These are phyloP conservation scores for Trichoderma virens DNA, from an alignment of 495 filamentous ascomycete species.

Conservation along the genomic window DNA sequence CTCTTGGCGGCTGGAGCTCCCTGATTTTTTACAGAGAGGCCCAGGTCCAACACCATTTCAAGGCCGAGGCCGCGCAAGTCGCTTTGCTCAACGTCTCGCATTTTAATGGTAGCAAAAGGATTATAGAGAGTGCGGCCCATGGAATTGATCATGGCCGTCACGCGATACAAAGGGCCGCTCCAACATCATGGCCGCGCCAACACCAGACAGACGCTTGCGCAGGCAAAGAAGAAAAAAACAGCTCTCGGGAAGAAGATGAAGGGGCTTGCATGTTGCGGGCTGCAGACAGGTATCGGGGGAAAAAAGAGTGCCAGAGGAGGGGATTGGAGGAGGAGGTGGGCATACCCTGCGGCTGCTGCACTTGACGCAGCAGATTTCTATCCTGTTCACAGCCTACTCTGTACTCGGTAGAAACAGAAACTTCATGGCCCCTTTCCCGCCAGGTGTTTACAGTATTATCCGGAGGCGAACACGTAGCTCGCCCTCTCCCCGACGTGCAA, in stretches of 20 bases:
- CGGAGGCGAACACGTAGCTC: constrained; percentile 5
- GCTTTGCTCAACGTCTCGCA: constrained; percentile 5
- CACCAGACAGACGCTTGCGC: neutral
- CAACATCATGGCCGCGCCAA: neutral
- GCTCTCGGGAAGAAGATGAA: neutral
- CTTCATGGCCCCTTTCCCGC: constrained; percentile 5
- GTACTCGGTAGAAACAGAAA: neutral
- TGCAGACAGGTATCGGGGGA: neutral
- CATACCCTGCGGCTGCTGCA: constrained; percentile 5
- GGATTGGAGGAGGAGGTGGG: constrained; percentile 3
- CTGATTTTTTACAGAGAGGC: constrained; percentile 1
- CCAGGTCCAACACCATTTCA: neutral
- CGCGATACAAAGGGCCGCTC: constrained; percentile 1
- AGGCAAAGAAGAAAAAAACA: neutral
- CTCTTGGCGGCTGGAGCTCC: neutral
- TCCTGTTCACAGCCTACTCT: constrained; percentile 2
- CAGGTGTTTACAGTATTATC: constrained; percentile 6
- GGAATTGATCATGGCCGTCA: constrained; percentile 1
- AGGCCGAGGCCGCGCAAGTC: neutral
- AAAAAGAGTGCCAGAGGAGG: neutral
- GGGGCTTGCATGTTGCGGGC: neutral
- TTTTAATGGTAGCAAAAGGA: neutral
- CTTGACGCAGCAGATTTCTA: neutral
- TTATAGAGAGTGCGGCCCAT: constrained; percentile 1
- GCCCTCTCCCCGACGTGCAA: neutral